Base-by-base conservation (phyloP, 768 basidiomycete genomes). In the Tylopilus vinaceipallidus region DNA sequence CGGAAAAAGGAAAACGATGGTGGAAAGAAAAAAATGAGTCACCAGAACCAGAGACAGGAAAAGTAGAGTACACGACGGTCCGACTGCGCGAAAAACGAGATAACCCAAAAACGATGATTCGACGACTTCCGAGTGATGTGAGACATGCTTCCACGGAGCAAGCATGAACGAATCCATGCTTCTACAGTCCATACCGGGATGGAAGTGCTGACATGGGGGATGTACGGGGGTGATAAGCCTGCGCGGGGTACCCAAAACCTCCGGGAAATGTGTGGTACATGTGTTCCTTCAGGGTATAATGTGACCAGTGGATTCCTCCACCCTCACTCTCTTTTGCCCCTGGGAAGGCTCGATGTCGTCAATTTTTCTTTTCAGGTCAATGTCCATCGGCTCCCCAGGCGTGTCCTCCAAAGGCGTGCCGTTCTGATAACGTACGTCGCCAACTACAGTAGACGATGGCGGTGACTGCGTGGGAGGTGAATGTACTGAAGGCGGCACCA, bases 301-400 rank as follows among this genome's bases (percentile, higher is more conserved):
- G 63, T 72, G 69, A 40, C 71, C 67, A 43, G 71, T 70, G 50
- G 73, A 62, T 60, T 75, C 73, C 55, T 81, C 81, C 73, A 86
- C 78, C 66, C 83, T 77, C 79, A 88, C 81, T 78, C 84, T 86
- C 81, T 88, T 88, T 54, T 74, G 69, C 48, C 78, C 77, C 58
- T 81, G 78, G 30, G 57, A 65, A 50, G 71, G 61, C 49, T 80
- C 82, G 49, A 75, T 55, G 56, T 80, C 78, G 47, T 83, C 80
- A 64, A 79, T 60, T 60, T 75, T 73, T 66, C 82, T 72, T 73
- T 85, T 86, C 67, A 82, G 61, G 55, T 86, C 84, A 49, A 72
- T 47, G 16, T 81, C 82, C 59, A 74, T 72, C 24, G 77, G 70
- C 53, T 73, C 70, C 51, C 73, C 68, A 13, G 64, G 59, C 11